Conservation (phyloP, 176 grass and related monocot genomes). For the Oryza brachyantha region DNA sequence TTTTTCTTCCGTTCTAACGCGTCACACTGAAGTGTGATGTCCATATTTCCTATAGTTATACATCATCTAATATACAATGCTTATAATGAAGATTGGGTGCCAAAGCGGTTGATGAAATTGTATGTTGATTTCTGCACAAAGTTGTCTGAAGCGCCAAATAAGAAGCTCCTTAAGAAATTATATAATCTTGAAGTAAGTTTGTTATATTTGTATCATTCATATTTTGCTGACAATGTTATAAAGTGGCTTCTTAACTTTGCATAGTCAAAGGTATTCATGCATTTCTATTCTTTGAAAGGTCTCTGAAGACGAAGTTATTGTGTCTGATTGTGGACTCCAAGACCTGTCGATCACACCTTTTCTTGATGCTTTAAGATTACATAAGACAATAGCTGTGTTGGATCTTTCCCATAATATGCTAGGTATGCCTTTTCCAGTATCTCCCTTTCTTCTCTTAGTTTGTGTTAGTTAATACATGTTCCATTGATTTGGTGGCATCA, state of each 20-base stretch:
- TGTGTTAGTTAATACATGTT: background rate
- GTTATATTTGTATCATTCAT: constrained; percentile 22
- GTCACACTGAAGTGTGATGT: background rate
- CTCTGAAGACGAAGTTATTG: constrained; percentile 89
- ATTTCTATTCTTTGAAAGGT: constrained; percentile 52
- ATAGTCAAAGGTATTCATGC: constrained; percentile 24
- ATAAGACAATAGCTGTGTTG: constrained; percentile 85
- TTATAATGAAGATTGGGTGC: constrained; percentile 72
- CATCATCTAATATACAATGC: constrained; percentile 21
- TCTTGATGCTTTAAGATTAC: constrained; percentile 74
- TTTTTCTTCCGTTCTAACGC: constrained; percentile 8
- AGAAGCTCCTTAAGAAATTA: constrained; percentile 71
- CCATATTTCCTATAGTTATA: background rate
- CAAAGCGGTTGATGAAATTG: constrained; percentile 87
- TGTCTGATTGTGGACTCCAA: constrained; percentile 90
- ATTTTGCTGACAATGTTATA: constrained; percentile 20
- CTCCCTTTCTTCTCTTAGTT: background rate
- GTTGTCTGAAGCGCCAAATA: constrained; percentile 67
- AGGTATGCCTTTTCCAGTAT: constrained; percentile 52
- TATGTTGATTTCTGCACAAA: constrained; percentile 86
- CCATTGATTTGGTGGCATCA: background rate
- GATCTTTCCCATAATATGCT: constrained; percentile 95
- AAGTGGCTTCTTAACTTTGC: constrained; percentile 30
- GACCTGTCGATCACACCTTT: constrained; percentile 73
- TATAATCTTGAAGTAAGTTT: constrained; percentile 95